phyloP scores from a whole-genome alignment of 2,329 filamentous ascomycete species.

The Diaporthe destruens region DNA sequence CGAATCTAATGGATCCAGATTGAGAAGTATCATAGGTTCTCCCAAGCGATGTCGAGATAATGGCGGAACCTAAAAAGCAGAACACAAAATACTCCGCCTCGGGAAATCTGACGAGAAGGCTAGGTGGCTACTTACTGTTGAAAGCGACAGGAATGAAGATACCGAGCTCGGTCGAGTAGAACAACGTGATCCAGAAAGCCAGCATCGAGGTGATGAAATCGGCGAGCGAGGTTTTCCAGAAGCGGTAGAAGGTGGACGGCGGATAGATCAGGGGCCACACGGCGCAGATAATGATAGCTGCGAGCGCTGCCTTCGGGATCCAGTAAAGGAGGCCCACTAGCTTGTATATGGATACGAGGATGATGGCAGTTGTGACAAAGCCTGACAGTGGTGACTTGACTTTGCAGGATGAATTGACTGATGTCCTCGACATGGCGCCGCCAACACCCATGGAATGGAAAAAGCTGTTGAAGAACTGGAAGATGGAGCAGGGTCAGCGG shows the following conservation, averaged over 20 bases:
- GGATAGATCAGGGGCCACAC: slow-evolving; percentile 72
- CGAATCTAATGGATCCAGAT: background rate
- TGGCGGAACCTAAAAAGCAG: too few species aligned
- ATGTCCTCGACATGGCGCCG: slow-evolving; percentile 75
- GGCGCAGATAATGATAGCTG: slow-evolving; percentile 76
- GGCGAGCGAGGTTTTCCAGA: slow-evolving; percentile 73
- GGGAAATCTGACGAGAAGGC: background rate
- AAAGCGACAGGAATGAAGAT: slow-evolving; percentile 72
- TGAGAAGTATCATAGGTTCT: background rate
- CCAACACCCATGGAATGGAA: slow-evolving; percentile 74
- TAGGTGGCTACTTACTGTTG: slow-evolving; percentile 54
- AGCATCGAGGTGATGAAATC: slow-evolving; percentile 75
- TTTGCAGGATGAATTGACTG: slow-evolving; percentile 74
- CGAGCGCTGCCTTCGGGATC: slow-evolving; percentile 75
- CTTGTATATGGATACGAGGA: slow-evolving; percentile 72
- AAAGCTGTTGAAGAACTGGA: slow-evolving; percentile 69
- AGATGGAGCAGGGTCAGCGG: background rate
- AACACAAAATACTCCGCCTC: background rate
- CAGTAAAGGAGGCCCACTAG: slow-evolving; percentile 73
- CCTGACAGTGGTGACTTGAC: slow-evolving; percentile 73
- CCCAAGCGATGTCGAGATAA: background rate
- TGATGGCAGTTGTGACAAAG: slow-evolving; percentile 70
- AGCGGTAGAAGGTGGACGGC: slow-evolving; percentile 70
- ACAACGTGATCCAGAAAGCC: slow-evolving; percentile 73
- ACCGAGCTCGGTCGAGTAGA: slow-evolving; percentile 70